phyloP scores from a whole-genome alignment of 1,284 basidiomycete species.

The Marasmius tenuissimus region DNA sequence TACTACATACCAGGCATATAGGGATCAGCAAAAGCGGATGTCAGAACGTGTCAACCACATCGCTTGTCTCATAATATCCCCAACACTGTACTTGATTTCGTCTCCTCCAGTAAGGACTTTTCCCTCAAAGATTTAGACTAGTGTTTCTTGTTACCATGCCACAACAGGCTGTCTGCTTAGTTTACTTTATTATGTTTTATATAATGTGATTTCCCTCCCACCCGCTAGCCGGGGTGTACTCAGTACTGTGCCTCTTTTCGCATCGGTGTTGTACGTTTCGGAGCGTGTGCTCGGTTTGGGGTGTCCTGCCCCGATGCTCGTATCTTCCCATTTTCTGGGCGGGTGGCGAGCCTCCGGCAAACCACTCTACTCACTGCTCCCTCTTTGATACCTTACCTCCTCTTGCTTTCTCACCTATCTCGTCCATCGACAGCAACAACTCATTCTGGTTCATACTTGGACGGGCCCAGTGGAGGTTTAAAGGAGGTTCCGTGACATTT shows the following conservation, averaged over 20 bases:
- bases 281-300: background rate
- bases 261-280: background rate
- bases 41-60: background rate
- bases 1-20: background rate
- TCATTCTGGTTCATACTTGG: too few species aligned
- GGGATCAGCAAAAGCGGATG: background rate
- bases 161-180: too few species aligned
- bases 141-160: background rate
- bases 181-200: background rate
- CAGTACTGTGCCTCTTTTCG: background rate
- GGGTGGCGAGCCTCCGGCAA: background rate
- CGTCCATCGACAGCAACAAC: too few species aligned
- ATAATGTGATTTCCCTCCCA: background rate
- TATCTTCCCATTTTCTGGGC: background rate
- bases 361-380: background rate
- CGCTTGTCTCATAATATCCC: background rate
- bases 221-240: background rate
- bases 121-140: background rate
- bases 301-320: background rate
- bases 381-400: too few species aligned
- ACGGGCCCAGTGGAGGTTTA: too few species aligned
- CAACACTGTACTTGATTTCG: background rate
- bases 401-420: too few species aligned
- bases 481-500: constrained; percentile 71
- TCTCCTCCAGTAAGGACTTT: background rate